These are phyloP conservation scores for Botryosphaeria dothidea DNA, from an alignment of 2,329 filamentous ascomycete species.

Conservation along the genomic window DNA sequence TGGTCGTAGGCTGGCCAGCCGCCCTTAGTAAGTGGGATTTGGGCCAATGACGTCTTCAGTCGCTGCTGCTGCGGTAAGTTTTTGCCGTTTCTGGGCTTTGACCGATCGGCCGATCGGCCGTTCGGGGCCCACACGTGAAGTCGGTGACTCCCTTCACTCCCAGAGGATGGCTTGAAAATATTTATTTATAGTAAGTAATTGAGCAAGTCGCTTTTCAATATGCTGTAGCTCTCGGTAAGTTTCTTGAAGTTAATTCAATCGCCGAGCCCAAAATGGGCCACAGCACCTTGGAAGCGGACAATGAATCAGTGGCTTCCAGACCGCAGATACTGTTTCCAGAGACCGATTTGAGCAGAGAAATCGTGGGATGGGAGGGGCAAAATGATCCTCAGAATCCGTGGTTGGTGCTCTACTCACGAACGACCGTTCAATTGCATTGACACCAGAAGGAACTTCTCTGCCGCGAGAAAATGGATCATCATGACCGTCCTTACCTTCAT, in stretches of 20 bases:
- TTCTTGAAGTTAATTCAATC: neutral
- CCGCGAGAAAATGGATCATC: conserved; percentile 30
- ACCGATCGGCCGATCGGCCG: conserved; percentile 14
- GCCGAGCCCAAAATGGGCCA: neutral
- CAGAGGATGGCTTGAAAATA: no score
- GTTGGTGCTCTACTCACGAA: conserved; percentile 5
- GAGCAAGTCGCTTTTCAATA: no score
- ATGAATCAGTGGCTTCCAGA: conserved; percentile 22
- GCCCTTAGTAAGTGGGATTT: no score
- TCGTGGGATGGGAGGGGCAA: conserved; percentile 39
- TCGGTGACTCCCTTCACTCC: neutral
- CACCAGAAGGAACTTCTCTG: conserved; percentile 30
- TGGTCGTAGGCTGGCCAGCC: no score
- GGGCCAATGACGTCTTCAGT: no score
- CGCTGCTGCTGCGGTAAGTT: no score
- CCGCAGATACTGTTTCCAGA: conserved; percentile 31
- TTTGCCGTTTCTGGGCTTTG: neutral
- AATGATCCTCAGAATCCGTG: conserved; percentile 34
- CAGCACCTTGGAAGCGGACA: neutral
- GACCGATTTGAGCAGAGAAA: conserved; percentile 33
- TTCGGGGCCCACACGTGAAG: neutral
- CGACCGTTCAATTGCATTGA: neutral
- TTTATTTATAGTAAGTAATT: no score
- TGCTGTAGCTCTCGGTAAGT: neutral
- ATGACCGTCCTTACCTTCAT: conserved; percentile 32